Percentiles rank a stretch among this genome's conserved stretches.
Conservation (phyloP, 176 grass and related monocot genomes). For the Alloteropsis semialata region DNA sequence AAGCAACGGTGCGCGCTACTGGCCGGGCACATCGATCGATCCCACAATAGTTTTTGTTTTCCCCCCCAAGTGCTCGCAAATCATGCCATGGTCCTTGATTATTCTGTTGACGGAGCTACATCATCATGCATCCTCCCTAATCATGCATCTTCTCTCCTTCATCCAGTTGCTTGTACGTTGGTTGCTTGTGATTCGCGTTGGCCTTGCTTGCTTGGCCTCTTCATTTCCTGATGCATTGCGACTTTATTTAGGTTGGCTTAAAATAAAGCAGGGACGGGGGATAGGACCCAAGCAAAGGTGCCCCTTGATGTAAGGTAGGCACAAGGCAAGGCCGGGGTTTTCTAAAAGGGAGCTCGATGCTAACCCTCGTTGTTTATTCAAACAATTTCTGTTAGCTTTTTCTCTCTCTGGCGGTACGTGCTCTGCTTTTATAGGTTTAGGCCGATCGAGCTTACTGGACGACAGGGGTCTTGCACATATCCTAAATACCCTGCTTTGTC, state of each 20-base stretch:
- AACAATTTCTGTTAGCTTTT: not conserved
- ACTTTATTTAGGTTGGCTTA: not conserved
- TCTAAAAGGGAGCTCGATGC: constrained; percentile 26
- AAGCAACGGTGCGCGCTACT: not conserved
- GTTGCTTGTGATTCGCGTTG: constrained; percentile 14
- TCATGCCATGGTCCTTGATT: not conserved
- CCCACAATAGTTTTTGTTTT: not conserved
- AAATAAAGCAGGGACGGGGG: not conserved
- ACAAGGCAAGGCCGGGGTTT: constrained; percentile 24
- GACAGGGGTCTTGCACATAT: constrained; percentile 6
- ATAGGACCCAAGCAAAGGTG: constrained; percentile 7
- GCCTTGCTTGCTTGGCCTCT: not conserved
- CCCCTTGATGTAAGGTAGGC: constrained; percentile 47
- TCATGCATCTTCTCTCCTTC: not conserved
- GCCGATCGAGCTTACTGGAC: not conserved
- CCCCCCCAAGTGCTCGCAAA: not conserved
- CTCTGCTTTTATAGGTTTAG: constrained; percentile 11
- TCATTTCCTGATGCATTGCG: not conserved
- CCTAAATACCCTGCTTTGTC: not conserved
- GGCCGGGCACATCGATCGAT: not conserved
- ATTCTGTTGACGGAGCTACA: not conserved
- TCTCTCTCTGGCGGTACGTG: not conserved
- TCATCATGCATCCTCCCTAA: not conserved
- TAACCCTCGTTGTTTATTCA: constrained; percentile 12
- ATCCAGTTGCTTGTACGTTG: too few relatives aligned